Conservation (phyloP, 2,329 filamentous ascomycete genomes). For the Colletotrichum noveboracense region DNA sequence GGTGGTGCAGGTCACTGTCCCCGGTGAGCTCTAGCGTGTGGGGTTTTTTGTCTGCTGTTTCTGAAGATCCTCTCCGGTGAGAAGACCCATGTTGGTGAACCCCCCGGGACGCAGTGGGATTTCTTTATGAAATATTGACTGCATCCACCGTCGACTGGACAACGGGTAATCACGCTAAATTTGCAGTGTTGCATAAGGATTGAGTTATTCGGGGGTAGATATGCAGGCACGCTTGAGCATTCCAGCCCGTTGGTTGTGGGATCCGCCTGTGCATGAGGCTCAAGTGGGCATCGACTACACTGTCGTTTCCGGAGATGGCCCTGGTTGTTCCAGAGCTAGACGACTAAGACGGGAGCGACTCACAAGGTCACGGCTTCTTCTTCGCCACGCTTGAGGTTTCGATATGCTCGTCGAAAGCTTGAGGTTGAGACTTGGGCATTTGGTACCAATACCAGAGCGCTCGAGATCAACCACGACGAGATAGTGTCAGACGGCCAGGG, state of each 20-base stretch:
- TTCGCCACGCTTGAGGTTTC: accelerated
- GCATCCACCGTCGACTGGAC: slow-evolving; percentile 14
- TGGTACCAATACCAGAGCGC: not conserved
- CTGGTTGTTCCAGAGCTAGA: not conserved
- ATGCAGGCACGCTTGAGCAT: not conserved
- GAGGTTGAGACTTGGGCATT: not conserved
- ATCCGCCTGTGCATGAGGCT: not conserved
- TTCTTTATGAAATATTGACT: not conserved
- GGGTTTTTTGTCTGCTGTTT: slow-evolving; percentile 8
- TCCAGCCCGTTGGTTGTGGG: not conserved
- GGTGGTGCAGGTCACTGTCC: not conserved
- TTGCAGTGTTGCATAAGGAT: not conserved
- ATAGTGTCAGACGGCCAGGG: not conserved
- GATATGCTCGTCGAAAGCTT: not conserved
- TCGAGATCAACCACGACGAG: not conserved
- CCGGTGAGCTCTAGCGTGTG: slow-evolving; percentile 1
- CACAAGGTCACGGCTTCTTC: not conserved
- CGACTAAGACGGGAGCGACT: not conserved
- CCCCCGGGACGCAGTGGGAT: not conserved
- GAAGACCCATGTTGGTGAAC: not conserved
- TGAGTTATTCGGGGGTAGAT: not conserved
- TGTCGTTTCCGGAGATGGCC: not conserved
- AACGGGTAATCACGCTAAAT: not conserved
- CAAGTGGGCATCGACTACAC: not conserved
- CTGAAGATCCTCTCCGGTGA: not conserved